Evolutionary conservation across 2,329 filamentous ascomycete genomes (phyloP).

Genomic region (Colletotrichum tropicicola): DNA sequence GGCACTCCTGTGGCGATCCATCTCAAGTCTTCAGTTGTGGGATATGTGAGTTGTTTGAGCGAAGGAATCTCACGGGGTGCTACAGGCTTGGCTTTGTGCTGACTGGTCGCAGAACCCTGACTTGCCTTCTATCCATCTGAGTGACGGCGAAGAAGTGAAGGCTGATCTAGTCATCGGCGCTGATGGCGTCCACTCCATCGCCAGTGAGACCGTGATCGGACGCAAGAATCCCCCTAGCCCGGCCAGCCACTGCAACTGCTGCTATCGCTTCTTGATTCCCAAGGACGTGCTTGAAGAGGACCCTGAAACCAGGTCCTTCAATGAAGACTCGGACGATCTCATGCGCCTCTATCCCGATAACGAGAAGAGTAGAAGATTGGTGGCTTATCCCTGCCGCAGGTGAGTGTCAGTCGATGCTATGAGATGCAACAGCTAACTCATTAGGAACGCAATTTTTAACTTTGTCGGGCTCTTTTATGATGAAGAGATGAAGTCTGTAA

Average conservation of each 20-base stretch:
- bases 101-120: constrained; percentile 33
- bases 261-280: constrained; percentile 47
- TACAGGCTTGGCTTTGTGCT: too few relatives aligned
- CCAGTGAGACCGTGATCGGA: constrained; percentile 39
- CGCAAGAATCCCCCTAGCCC: constrained; percentile 35
- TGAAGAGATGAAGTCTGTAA: constrained; percentile 27
- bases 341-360: constrained; percentile 14
- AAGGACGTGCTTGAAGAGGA: constrained; percentile 39
- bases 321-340: constrained; percentile 34
- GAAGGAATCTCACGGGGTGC: too few relatives aligned
- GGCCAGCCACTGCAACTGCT: constrained; percentile 40
- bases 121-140: constrained; percentile 38
- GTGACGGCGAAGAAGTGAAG: constrained; percentile 36
- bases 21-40: constrained; percentile 34
- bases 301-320: constrained; percentile 41
- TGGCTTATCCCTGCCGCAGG: constrained; percentile 44
- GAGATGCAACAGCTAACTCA: background rate
- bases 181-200: constrained; percentile 51
- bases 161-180: constrained; percentile 53
- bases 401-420: constrained; percentile 22
- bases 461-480: constrained; percentile 44
- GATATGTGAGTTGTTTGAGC: constrained; percentile 40
- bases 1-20: constrained; percentile 37
- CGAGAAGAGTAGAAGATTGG: constrained; percentile 35
- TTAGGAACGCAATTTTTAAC: constrained; percentile 43